These are phyloP conservation scores for Penicillium egyptiacum DNA, from an alignment of 495 filamentous ascomycete species.

Conservation along the genomic window DNA sequence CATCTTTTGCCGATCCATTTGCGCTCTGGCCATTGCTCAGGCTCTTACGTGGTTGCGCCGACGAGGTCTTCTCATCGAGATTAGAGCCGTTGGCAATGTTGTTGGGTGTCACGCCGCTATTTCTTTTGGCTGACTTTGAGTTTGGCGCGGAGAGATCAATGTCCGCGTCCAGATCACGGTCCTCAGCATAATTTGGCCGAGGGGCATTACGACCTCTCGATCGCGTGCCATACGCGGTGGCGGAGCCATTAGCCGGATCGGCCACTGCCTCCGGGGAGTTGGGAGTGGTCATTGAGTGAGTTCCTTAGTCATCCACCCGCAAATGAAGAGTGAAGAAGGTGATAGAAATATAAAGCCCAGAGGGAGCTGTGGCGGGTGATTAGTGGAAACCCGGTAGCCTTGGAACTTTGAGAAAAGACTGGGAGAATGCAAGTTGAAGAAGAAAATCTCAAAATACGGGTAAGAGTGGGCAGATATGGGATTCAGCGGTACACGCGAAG, in stretches of 20 bases:
- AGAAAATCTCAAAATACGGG: conserved; percentile 30
- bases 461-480: conserved; percentile 15
- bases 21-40: conserved; percentile 39
- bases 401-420: conserved; percentile 11
- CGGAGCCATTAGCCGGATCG: conserved; percentile 44
- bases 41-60: conserved; percentile 44
- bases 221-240: conserved; percentile 86
- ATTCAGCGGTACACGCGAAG: background rate
- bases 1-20: conserved; percentile 46
- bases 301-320: conserved; percentile 38
- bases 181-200: conserved; percentile 94
- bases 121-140: conserved; percentile 50
- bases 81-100: conserved; percentile 38
- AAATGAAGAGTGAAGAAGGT: conserved; percentile 10
- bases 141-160: conserved; percentile 51
- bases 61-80: conserved; percentile 45
- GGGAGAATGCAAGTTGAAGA: conserved; percentile 18
- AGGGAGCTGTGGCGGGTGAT: conserved; percentile 18
- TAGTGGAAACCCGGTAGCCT: conserved; percentile 12
- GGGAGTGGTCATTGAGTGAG: conserved; percentile 52
- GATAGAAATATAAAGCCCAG: conserved; percentile 5
- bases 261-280: conserved; percentile 47
- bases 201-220: conserved; percentile 86
- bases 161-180: conserved; percentile 89
- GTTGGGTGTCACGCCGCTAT: conserved; percentile 29